These are phyloP conservation scores for Megacollybia marginata DNA, from an alignment of 768 basidiomycete genomes.

Conservation along the genomic window DNA sequence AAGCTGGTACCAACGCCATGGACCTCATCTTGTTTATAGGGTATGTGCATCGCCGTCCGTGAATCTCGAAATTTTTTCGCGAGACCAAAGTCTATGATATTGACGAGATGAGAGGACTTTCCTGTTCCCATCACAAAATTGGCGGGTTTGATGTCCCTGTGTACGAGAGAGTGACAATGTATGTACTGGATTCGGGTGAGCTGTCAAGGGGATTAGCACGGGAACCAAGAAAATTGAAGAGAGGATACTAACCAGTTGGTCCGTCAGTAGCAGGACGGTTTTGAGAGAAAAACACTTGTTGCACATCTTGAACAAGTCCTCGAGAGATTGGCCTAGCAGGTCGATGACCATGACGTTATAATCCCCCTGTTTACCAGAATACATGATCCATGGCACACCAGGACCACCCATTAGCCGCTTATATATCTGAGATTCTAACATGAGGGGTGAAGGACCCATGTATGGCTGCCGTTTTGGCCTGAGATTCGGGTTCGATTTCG, in stretches of 20 bases:
- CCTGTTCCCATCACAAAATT: constrained; percentile 90
- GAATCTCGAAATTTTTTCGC: constrained; percentile 73
- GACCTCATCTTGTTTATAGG: constrained; percentile 65
- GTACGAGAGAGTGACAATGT: constrained; percentile 89
- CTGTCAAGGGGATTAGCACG: constrained; percentile 30
- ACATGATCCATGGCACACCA: constrained; percentile 88
- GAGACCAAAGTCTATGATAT: constrained; percentile 87
- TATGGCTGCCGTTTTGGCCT: constrained; percentile 1
- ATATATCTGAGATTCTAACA: constrained; percentile 89
- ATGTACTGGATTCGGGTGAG: constrained; percentile 96
- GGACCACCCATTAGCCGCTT: constrained; percentile 85
- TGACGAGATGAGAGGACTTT: constrained; percentile 58
- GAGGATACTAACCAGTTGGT: constrained; percentile 74
- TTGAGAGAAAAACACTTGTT: constrained; percentile 92
- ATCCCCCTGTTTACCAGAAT: constrained; percentile 85
- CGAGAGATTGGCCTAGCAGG: constrained; percentile 84
- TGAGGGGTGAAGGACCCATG: constrained; percentile 29
- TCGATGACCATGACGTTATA: constrained; percentile 99
- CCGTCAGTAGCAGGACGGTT: constrained; percentile 88
- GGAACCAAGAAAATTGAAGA: constrained; percentile 1
- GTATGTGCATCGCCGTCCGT: constrained; percentile 57
- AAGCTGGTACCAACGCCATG: constrained; percentile 77
- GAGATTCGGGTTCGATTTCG: constrained; percentile 2
- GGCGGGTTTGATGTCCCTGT: constrained; percentile 97
- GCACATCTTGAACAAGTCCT: constrained; percentile 83